Base-by-base conservation (phyloP, 257 asterid genomes). In the Schizonepeta tenuifolia region DNA sequence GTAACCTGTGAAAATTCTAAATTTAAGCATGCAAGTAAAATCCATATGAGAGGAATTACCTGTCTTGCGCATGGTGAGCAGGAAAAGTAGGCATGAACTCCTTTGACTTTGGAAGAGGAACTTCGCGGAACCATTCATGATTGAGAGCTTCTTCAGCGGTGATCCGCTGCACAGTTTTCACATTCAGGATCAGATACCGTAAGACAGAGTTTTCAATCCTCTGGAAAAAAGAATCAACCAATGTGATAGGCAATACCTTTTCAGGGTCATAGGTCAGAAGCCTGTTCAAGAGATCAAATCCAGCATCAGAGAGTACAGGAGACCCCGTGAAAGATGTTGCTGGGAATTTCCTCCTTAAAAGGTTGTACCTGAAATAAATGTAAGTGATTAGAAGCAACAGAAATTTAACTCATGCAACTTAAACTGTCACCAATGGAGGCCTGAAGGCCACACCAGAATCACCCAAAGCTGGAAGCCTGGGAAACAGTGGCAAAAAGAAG, bases 391-490 rank as follows among this genome's bases (percentile, higher is more conserved):
- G 87, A 73, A 81, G 87, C 80, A 86, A 80, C 57, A 65, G 55
- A 62, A 56, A 74, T 57, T 50, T 31, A 66, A 69, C 54, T 33
- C 78, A 64, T 51, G 66, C 51, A 79, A 75, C 75, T 76, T 75
- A 85, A 72, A 75, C 75, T 78, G 86, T 82, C 89, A 86, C 88
- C 88, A 76, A 80, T 59, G 79, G 81, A 84, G 89, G 96, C 89
- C 86, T 81, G 92, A 85, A 85, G 84, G 91, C 92, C 96, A 83
- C 85, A 88, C 80, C 96, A 86, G 92, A 84, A 83, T 89, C 96
- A 91, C 90, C 96, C 96, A 85, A 87, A 91, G 92, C 97, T 80
- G 96, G 94, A 89, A 84, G 96, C 97, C 97, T 89, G 92, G 97
- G 94, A 91, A 89, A 87, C 88, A 91, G 95, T 81, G 86, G 88